Percentiles rank a stretch among this genome's conserved stretches.
Conservation (phyloP, 2,329 filamentous ascomycete species). For the Microcera coccophila region DNA sequence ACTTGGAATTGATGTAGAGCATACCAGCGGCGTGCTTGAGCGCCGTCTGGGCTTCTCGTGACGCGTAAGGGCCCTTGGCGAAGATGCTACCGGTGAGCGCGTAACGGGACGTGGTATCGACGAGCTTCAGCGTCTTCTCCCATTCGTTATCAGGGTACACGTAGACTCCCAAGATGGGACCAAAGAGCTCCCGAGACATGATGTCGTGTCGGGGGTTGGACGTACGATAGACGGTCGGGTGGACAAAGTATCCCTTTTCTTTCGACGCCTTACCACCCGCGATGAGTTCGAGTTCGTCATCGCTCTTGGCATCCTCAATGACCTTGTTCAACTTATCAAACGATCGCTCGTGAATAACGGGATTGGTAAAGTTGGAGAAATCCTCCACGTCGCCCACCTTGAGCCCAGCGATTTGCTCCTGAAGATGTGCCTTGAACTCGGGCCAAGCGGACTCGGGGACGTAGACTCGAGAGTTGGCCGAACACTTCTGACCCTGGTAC, state of each 20-base stretch:
- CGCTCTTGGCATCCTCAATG: constrained; percentile 44
- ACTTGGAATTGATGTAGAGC: constrained; percentile 59
- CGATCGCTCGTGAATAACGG: constrained; percentile 46
- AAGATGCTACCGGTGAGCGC: constrained; percentile 66
- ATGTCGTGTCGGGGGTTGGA: constrained; percentile 40
- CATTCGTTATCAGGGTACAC: constrained; percentile 43
- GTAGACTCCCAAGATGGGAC: constrained; percentile 43
- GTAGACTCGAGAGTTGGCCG: constrained; percentile 50
- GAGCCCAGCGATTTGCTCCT: constrained; percentile 37
- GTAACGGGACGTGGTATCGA: constrained; percentile 19
- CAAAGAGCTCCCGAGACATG: constrained; percentile 47
- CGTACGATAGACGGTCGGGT: constrained; percentile 45
- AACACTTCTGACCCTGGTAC: constrained; percentile 51
- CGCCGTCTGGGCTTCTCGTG: constrained; percentile 60
- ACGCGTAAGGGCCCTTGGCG: constrained; percentile 57
- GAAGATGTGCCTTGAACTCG: constrained; percentile 19
- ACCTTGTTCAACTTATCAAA: constrained; percentile 42
- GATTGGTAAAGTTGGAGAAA: constrained; percentile 41
- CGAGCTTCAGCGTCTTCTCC: constrained; percentile 13
- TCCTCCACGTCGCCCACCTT: constrained; percentile 26
- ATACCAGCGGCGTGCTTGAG: constrained; percentile 67
- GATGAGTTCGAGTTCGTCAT: constrained; percentile 40
- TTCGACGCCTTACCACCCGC: constrained; percentile 43
- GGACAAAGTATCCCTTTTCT: constrained; percentile 41
- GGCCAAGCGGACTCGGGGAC: constrained; percentile 40